Percentiles rank a stretch among this genome's conserved stretches.
phyloP scores from a whole-genome alignment of 106 monocot genomes.

The Phalaenopsis equestris region DNA sequence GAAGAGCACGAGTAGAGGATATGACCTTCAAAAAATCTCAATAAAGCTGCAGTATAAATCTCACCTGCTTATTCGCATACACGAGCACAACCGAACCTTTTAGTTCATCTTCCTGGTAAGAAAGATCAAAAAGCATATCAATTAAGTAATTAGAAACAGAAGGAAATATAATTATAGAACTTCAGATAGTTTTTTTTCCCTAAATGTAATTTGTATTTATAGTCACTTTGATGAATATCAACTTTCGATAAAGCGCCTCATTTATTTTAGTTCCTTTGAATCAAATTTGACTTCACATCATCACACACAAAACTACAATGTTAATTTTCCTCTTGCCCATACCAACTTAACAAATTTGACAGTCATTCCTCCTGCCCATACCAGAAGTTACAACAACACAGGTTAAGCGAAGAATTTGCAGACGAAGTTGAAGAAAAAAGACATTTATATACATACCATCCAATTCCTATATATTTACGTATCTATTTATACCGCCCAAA shows the following conservation, averaged over 20 bases:
- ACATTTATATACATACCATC: too few species aligned
- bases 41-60: not conserved
- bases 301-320: not conserved
- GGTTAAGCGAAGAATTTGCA: not conserved
- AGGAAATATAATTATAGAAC: not conserved
- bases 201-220: not conserved
- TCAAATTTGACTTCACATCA: not conserved
- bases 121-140: conserved; percentile 7
- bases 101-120: conserved; percentile 86
- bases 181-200: not conserved
- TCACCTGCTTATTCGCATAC: conserved; percentile 97
- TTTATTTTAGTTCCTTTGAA: not conserved
- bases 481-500: too few species aligned
- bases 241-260: too few species aligned
- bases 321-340: not conserved
- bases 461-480: too few species aligned
- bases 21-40: not conserved
- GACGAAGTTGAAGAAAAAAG: too few species aligned
- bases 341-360: not conserved
- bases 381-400: not conserved
- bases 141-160: not conserved
- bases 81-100: conserved; percentile 88
- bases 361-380: not conserved
- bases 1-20: too few species aligned
- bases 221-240: not conserved